Evolutionary conservation across 2,329 filamentous ascomycete species (phyloP), one percentile per base, ranked within the genome.

Genomic region (Teratosphaeria zuluensis): DNA sequence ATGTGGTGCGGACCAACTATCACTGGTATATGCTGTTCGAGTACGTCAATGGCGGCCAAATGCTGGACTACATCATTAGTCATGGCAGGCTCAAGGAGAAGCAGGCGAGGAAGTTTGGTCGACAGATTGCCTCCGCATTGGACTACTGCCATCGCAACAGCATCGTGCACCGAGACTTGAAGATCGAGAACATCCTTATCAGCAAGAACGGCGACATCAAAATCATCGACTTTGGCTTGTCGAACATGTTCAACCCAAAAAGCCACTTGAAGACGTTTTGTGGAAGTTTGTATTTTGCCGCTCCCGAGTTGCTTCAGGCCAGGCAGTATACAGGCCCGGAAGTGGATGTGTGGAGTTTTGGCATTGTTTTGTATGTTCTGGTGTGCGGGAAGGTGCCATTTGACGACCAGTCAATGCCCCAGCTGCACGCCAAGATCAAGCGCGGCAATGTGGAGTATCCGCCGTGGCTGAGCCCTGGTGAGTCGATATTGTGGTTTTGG

Each of bases 11-110:
- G 59, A 97, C 94, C 55, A 92, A 94, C 69, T 94, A 96, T 73
- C 94, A 99, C 75, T 99, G 94, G 94, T 99, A 99, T 76, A 99
- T 99, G 94, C 85, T 99, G 56, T 99, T 96, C 71, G 94, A 99
- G 77, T 96, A 94, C 73, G 94, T 99, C 74, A 96, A 99, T 71
- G 94, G 94, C 54, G 94, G 94, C 19, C 94, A 99, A 76, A 97
- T 99, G 94, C 85, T 99, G 62, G 94, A 99, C 77, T 99, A 97
- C 76, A 99, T 99, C 73, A 99, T 99, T 71, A 96, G 92, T 3
- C 94, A 99, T 70, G 94, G 92, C 59, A 89, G 95, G 69, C 80
- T 99, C 63, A 97, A 97, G 80, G 94, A 99, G 77, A 97, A 97
- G 76, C 92, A 96, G 75, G 94, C 94, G 8, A 86, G 94, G 69